These are phyloP conservation scores for Streptanthus diversifolius DNA, from an alignment of 345 rosid genomes.

Conservation along the genomic window DNA sequence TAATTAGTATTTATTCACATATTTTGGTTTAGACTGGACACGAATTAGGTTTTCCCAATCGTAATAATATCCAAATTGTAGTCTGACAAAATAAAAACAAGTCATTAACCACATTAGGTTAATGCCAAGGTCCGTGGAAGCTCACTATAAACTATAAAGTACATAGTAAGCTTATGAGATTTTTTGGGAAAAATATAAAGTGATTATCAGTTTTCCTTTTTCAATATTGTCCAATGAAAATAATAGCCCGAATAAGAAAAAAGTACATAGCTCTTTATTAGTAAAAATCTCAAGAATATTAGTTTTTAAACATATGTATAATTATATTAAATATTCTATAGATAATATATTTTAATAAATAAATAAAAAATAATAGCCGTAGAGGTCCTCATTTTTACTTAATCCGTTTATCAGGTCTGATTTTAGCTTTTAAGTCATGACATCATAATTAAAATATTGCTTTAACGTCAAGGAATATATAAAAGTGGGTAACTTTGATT, in stretches of 20 bases:
- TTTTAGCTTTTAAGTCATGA: not conserved
- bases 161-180: not conserved
- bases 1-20: not conserved
- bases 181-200: too few relatives aligned
- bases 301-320: not conserved
- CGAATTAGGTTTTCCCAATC: not conserved
- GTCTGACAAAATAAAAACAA: not conserved
- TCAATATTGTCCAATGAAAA: too few relatives aligned
- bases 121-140: not conserved
- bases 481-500: conserved; percentile 8
- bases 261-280: too few relatives aligned
- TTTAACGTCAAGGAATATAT: conserved; percentile 27
- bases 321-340: not conserved
- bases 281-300: not conserved
- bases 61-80: not conserved
- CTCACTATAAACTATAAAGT: not conserved
- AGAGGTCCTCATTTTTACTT: not conserved
- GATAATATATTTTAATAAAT: not conserved
- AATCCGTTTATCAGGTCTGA: not conserved
- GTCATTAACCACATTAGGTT: not conserved
- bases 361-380: too few relatives aligned
- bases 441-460: not conserved
- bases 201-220: too few relatives aligned
- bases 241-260: too few relatives aligned
- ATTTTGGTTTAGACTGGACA: not conserved